Percentiles rank a stretch among this genome's conserved stretches.
These are phyloP conservation scores for Backusella macrospora DNA, from an alignment of 192 early-diverging fungal genomes.

Conservation along the genomic window DNA sequence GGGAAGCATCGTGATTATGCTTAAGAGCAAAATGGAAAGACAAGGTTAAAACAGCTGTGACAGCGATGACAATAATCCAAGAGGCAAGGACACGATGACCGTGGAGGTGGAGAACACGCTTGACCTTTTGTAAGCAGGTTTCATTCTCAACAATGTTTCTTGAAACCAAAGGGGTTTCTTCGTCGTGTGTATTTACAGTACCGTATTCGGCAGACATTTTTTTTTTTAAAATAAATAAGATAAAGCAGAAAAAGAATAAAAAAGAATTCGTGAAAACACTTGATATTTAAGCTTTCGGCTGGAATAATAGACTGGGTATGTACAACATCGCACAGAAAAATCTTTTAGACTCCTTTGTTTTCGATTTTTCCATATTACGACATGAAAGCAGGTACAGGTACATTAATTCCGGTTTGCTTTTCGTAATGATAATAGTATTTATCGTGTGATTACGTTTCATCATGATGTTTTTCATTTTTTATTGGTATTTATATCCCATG, in stretches of 20 bases:
- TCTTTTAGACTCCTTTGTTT: background rate
- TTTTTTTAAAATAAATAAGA: background rate
- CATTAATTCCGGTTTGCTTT: background rate
- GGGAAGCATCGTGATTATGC: slow-evolving; percentile 4
- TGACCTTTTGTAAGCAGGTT: slow-evolving; percentile 25
- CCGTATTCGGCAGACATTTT: slow-evolving; percentile 43
- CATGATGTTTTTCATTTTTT: background rate
- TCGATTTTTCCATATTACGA: background rate
- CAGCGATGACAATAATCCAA: slow-evolving; percentile 32
- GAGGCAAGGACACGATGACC: slow-evolving; percentile 32
- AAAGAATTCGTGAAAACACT: background rate
- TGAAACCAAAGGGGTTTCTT: slow-evolving; percentile 33
- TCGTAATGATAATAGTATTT: background rate
- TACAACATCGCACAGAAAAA: background rate
- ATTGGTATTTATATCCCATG: background rate
- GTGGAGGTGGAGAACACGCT: slow-evolving; percentile 30
- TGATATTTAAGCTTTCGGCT: background rate
- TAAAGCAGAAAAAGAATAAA: background rate
- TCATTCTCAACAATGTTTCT: slow-evolving; percentile 13
- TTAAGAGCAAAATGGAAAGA: slow-evolving; percentile 30
- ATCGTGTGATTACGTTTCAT: background rate
- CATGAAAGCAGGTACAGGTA: background rate
- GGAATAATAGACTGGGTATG: background rate
- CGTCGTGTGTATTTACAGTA: slow-evolving; percentile 32
- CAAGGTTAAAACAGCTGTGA: slow-evolving; percentile 32